Conservation (phyloP, 2,329 filamentous ascomycete genomes). For the Chrysoporthe deuterocubensis region DNA sequence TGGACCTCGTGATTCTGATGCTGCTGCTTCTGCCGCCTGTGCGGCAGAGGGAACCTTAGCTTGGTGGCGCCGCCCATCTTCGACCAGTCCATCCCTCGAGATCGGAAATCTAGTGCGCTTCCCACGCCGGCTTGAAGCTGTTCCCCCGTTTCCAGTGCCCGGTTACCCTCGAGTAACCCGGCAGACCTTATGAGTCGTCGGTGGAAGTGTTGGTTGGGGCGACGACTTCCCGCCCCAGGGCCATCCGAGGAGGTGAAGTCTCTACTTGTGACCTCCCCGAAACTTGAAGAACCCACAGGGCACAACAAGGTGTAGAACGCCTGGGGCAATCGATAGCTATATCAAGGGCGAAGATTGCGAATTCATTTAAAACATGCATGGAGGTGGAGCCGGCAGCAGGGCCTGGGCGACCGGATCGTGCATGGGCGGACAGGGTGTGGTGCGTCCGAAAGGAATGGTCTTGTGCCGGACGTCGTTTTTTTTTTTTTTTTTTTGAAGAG, state of each 20-base stretch:
- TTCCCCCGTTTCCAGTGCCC: constrained; percentile 7
- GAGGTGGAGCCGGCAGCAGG: constrained; percentile 26
- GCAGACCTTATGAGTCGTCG: not conserved
- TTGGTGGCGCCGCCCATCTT: constrained; percentile 38
- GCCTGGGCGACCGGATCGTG: constrained; percentile 8
- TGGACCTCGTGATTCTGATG: constrained; percentile 32
- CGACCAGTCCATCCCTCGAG: not conserved
- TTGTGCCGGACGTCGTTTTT: not conserved
- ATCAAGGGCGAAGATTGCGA: constrained; percentile 27
- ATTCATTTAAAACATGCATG: constrained; percentile 29
- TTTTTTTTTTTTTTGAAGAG: not conserved
- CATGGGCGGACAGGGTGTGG: constrained; percentile 15
- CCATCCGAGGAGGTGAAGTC: constrained; percentile 24
- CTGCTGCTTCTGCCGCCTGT: constrained; percentile 49
- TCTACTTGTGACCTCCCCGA: constrained; percentile 11
- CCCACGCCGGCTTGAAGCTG: not conserved
- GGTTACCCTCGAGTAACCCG: constrained; percentile 3
- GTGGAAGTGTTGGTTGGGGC: not conserved
- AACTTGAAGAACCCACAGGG: constrained; percentile 5
- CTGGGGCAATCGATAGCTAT: constrained; percentile 25
- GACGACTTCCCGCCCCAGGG: constrained; percentile 16
- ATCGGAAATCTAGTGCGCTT: not conserved
- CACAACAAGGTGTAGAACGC: constrained; percentile 5
- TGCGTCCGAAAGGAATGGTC: constrained; percentile 5
- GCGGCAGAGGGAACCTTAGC: constrained; percentile 54